Evolutionary conservation across 2,329 filamentous ascomycete genomes (phyloP).

Genomic region (Alternaria conjuncta): DNA sequence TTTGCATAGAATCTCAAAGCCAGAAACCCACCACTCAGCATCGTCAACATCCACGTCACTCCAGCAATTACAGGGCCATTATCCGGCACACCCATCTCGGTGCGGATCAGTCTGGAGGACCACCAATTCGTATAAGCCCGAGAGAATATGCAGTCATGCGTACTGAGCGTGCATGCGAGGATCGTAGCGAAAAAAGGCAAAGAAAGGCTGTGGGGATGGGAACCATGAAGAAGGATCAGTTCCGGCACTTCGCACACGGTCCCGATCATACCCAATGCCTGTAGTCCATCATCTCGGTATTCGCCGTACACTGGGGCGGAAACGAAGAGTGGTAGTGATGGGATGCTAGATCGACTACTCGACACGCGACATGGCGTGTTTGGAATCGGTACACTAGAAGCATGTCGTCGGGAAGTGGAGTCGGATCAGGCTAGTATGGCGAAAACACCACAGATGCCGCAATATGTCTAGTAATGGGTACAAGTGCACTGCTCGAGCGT

Average conservation of each 20-base stretch:
- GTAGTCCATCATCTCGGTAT: conserved; percentile 1
- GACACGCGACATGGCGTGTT: conserved; percentile 7
- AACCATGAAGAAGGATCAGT: conserved; percentile 2
- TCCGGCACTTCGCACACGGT: neutral
- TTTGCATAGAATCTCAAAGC: conserved; percentile 37
- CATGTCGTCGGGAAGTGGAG: neutral
- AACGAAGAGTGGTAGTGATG: neutral
- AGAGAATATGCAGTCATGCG: neutral
- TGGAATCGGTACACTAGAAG: conserved; percentile 1
- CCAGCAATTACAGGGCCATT: conserved; percentile 34
- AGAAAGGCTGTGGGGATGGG: neutral
- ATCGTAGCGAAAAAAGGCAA: neutral
- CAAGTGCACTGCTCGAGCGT: neutral
- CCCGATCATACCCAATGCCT: neutral
- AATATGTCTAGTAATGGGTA: neutral
- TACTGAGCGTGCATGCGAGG: neutral
- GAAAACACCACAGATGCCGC: neutral
- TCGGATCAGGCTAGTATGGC: neutral
- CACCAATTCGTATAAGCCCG: conserved; percentile 1
- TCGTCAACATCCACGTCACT: conserved; percentile 33
- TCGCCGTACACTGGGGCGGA: neutral
- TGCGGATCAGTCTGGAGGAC: neutral
- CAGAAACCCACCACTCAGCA: conserved; percentile 29
- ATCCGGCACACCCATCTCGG: conserved; percentile 22
- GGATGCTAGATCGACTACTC: neutral